These are phyloP conservation scores for Casaregolazyma lundiana DNA, from an alignment of 1,139 yeast genomes.

Conservation along the genomic window DNA sequence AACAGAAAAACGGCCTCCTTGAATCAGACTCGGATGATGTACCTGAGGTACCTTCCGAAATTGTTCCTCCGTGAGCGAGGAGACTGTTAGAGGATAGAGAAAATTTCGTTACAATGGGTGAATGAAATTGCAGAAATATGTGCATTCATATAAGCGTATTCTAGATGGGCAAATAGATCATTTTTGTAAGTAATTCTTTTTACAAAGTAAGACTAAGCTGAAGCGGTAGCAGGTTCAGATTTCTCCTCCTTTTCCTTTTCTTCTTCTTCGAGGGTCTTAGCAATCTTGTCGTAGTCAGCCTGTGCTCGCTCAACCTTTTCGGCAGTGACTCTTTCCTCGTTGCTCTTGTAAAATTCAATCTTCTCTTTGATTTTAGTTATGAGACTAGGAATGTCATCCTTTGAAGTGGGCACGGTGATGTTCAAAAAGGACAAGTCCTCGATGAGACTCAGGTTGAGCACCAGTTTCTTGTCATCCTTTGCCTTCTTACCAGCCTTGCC, in stretches of 20 bases:
- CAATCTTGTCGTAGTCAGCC: slow-evolving; percentile 64
- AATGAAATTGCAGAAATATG: too few relatives aligned
- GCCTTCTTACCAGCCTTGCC: slow-evolving; percentile 40
- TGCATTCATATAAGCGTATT: too few relatives aligned
- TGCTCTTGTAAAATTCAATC: slow-evolving; percentile 60
- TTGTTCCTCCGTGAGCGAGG: not conserved
- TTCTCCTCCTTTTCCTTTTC: slow-evolving; percentile 10
- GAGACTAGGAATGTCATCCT: slow-evolving; percentile 67
- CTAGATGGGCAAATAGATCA: too few relatives aligned
- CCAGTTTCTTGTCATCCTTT: slow-evolving; percentile 44
- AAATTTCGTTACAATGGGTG: too few relatives aligned
- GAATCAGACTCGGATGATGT: not conserved
- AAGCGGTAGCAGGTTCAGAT: slow-evolving; percentile 10
- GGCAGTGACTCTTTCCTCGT: slow-evolving; percentile 80
- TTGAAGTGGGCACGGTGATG: slow-evolving; percentile 73
- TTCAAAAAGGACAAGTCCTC: slow-evolving; percentile 73
- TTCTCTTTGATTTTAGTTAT: slow-evolving; percentile 69
- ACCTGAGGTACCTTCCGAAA: not conserved
- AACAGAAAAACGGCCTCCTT: not conserved
- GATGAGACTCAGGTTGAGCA: slow-evolving; percentile 77
- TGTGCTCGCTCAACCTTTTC: slow-evolving; percentile 70
- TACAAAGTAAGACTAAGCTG: slow-evolving; percentile 7
- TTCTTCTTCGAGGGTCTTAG: slow-evolving; percentile 17
- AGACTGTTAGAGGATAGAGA: not conserved
- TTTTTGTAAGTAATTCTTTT: not conserved